Conservation (phyloP, 83 land plant genomes). For the Thuja plicata region DNA sequence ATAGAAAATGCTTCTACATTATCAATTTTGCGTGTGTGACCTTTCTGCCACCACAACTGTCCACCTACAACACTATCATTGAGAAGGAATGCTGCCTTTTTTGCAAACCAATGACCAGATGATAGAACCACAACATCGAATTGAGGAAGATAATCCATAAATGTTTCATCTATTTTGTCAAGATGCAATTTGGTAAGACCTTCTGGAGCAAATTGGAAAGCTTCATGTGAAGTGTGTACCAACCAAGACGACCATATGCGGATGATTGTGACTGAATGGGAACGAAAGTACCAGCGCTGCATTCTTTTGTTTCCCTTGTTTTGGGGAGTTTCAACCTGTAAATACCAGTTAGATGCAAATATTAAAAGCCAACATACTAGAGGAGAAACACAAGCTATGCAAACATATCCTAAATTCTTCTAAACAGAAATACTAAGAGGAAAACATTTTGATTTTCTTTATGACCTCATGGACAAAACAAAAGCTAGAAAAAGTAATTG, state of each 20-base stretch:
- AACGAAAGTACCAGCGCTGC: constrained; percentile 75
- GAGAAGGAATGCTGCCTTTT: constrained; percentile 61
- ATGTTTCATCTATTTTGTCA: constrained; percentile 57
- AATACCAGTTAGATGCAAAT: not conserved
- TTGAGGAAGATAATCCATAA: constrained; percentile 53
- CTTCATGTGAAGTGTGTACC: constrained; percentile 48
- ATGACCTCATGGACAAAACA: not conserved
- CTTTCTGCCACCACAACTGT: constrained; percentile 54
- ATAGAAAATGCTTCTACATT: constrained; percentile 56
- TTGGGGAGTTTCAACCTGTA: constrained; percentile 62
- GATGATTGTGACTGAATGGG: constrained; percentile 41
- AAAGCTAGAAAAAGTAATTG: not conserved
- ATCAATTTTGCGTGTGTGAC: constrained; percentile 26
- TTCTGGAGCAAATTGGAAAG: constrained; percentile 59
- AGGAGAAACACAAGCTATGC: not conserved
- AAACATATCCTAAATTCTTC: not conserved
- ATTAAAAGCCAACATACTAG: not conserved
- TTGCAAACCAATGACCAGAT: constrained; percentile 92
- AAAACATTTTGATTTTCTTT: not conserved
- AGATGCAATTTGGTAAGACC: constrained; percentile 66
- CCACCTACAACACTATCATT: constrained; percentile 70
- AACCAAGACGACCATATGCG: constrained; percentile 97
- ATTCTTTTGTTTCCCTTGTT: constrained; percentile 53
- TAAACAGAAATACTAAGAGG: not conserved
- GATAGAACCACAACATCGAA: constrained; percentile 84